Conservation (phyloP, 768 basidiomycete species). For the Melanogaster broomeanus region DNA sequence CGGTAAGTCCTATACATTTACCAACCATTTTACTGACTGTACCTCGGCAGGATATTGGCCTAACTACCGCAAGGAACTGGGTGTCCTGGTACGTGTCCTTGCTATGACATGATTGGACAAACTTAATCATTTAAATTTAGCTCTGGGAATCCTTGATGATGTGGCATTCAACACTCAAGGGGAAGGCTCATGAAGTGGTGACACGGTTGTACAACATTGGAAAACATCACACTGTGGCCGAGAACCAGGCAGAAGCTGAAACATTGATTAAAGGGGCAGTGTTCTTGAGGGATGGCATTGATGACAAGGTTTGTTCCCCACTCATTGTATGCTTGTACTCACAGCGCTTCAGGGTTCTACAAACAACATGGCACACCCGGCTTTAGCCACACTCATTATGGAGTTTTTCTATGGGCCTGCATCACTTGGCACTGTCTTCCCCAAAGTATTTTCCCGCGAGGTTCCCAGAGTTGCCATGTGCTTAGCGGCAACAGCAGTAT, state of each 20-base stretch:
- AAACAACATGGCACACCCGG: neutral
- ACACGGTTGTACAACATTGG: neutral
- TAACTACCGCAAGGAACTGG: neutral
- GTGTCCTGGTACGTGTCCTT: neutral
- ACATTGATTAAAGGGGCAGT: neutral
- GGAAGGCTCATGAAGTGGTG: neutral
- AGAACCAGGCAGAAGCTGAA: neutral
- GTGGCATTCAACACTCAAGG: neutral
- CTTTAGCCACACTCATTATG: neutral
- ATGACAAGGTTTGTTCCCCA: neutral
- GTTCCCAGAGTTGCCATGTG: neutral
- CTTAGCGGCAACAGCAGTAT: conserved; percentile 16
- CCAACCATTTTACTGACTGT: too few species aligned
- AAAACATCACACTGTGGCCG: neutral
- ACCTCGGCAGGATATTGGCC: neutral
- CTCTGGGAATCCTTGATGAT: neutral
- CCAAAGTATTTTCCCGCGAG: neutral
- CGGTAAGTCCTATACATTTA: neutral
- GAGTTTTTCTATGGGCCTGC: neutral
- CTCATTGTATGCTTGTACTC: neutral
- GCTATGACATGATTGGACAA: neutral
- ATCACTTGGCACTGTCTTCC: neutral
- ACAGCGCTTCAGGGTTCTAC: neutral
- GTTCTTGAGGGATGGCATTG: neutral
- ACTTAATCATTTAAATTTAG: neutral